Percentiles rank a stretch among this genome's conserved stretches.
Evolutionary conservation across 306 rosid genomes (phyloP).

Genomic region (Cicer yamashitae): DNA sequence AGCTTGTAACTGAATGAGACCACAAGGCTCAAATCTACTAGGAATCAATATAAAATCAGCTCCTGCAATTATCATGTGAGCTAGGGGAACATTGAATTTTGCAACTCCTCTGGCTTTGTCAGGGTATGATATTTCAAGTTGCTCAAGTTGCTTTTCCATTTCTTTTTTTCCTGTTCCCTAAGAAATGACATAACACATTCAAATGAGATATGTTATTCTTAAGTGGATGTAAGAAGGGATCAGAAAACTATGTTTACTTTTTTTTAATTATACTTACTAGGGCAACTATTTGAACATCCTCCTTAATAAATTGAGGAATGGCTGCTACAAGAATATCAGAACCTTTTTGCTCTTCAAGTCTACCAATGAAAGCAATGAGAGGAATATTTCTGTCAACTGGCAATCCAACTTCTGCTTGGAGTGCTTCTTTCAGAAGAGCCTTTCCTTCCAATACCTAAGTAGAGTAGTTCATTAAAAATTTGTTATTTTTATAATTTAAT

Average conservation of each 20-base stretch:
- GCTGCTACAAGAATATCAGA: conserved; percentile 91
- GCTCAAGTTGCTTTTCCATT: conserved; percentile 79
- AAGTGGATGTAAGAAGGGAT: background rate
- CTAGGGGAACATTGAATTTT: conserved; percentile 77
- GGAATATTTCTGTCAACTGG: conserved; percentile 81
- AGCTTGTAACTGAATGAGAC: conserved; percentile 85
- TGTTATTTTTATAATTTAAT: background rate
- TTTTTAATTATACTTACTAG: conserved; percentile 61
- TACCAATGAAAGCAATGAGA: conserved; percentile 82
- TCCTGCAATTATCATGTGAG: conserved; percentile 83
- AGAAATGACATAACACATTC: conserved; percentile 39
- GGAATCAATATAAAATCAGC: conserved; percentile 78
- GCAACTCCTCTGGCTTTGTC: conserved; percentile 79
- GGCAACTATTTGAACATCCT: conserved; percentile 75
- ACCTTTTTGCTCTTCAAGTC: conserved; percentile 98
- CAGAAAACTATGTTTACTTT: background rate
- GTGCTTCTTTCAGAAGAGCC: conserved; percentile 80
- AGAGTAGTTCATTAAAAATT: background rate
- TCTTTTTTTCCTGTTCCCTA: conserved; percentile 83
- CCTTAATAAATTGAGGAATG: conserved; percentile 63
- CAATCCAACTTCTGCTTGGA: conserved; percentile 95
- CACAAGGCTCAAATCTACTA: conserved; percentile 89
- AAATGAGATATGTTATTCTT: conserved; percentile 24
- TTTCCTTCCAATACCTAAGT: conserved; percentile 72
- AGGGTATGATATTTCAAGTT: conserved; percentile 65